Conservation (phyloP, 345 rosid species). For the Chamaenerion angustifolium region DNA sequence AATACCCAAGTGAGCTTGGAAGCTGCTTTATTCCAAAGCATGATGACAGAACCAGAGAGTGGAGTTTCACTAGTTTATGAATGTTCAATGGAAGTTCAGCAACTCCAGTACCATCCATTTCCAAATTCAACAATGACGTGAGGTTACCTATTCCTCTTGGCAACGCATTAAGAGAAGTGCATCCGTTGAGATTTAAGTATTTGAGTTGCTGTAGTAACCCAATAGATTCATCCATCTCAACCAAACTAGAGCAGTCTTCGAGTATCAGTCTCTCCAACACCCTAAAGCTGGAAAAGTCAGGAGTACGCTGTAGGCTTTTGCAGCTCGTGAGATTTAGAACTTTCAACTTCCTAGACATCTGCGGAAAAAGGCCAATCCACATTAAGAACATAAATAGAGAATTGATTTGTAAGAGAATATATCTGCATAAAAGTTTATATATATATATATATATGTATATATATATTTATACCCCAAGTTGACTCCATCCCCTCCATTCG, state of each 20-base stretch:
- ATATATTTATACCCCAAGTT: not conserved
- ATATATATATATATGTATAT: not conserved
- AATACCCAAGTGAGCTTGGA: not conserved
- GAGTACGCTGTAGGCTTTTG: not conserved
- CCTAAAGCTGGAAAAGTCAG: not conserved
- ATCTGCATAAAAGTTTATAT: not conserved
- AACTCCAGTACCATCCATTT: not conserved
- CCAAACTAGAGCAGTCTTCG: slow-evolving; percentile 3
- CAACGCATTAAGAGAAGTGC: not conserved
- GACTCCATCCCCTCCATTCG: not conserved
- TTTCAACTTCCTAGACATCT: not conserved
- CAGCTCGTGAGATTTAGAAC: not conserved
- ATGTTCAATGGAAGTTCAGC: not conserved
- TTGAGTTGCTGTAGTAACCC: not conserved
- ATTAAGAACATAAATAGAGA: not conserved
- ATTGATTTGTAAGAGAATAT: no score
- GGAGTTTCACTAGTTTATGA: not conserved
- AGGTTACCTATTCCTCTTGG: not conserved
- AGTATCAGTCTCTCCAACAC: slow-evolving; percentile 2
- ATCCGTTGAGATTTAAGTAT: not conserved
- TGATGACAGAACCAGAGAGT: not conserved
- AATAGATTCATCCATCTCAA: not conserved
- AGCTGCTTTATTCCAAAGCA: not conserved
- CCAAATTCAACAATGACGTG: not conserved
- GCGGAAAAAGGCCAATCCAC: not conserved